A percentile compares a stretch with the other conserved stretches of the same genome.
phyloP scores from a whole-genome alignment of 164 flowering plant species.

The Vitis riparia region DNA sequence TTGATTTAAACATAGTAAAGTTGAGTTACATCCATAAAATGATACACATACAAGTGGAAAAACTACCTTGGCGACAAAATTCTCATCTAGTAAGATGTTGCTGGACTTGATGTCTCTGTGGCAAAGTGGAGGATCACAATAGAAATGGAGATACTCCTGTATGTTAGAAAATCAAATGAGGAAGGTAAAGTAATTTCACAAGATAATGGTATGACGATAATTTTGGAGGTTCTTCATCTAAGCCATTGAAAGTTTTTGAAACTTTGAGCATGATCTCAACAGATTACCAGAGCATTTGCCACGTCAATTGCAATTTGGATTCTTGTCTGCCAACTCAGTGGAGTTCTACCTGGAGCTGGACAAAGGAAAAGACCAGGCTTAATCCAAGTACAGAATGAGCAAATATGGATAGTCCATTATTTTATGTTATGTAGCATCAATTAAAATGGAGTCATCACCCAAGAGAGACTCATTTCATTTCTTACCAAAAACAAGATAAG shows the following conservation, averaged over 20 bases:
- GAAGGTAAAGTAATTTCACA: not conserved
- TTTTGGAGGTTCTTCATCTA: too few species aligned
- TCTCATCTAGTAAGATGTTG: constrained; percentile 88
- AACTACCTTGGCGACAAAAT: constrained; percentile 89
- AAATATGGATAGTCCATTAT: too few species aligned
- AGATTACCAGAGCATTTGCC: constrained; percentile 92
- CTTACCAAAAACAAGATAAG: not conserved
- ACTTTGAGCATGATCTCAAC: not conserved
- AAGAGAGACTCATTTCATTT: not conserved
- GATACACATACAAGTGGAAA: not conserved
- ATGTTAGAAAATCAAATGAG: constrained; percentile 16
- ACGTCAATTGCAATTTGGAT: constrained; percentile 93
- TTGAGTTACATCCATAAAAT: not conserved
- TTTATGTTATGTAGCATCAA: too few species aligned
- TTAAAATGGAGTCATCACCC: too few species aligned
- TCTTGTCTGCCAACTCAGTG: constrained; percentile 82
- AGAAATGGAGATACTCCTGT: constrained; percentile 98
- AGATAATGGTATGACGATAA: not conserved
- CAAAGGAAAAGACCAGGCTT: not conserved
- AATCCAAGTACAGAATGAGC: too few species aligned
- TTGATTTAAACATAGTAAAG: too few species aligned
- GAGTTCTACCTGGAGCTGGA: constrained; percentile 66
- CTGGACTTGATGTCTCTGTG: constrained; percentile 98
- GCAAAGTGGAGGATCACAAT: constrained; percentile 96
- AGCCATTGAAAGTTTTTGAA: not conserved